Evolutionary conservation across 2,329 filamentous ascomycete species (phyloP).

Genomic region (Harringtonia aguacate): DNA sequence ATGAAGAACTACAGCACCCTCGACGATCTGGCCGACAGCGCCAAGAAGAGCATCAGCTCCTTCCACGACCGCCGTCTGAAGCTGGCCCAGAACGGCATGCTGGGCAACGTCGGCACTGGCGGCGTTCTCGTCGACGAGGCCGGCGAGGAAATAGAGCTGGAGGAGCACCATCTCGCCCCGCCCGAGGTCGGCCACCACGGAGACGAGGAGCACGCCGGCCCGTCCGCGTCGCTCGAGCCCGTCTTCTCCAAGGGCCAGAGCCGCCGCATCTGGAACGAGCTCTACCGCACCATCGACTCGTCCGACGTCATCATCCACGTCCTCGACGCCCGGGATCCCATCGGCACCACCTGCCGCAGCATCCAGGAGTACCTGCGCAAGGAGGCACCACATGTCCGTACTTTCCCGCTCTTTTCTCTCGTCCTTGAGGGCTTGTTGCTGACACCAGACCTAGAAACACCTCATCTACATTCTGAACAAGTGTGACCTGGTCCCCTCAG

Average conservation of each 20-base stretch:
- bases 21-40: slow-evolving; percentile 69
- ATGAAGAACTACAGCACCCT: slow-evolving; percentile 59
- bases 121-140: too few relatives aligned
- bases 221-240: slow-evolving; percentile 58
- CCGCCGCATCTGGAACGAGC: slow-evolving; percentile 94
- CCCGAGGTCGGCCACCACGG: slow-evolving; percentile 8
- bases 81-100: slow-evolving; percentile 61
- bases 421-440: not conserved
- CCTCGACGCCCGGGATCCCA: slow-evolving; percentile 77
- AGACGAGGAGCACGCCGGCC: slow-evolving; percentile 16
- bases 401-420: too few relatives aligned
- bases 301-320: slow-evolving; percentile 96
- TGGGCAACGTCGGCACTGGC: slow-evolving; percentile 28
- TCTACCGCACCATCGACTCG: slow-evolving; percentile 71
- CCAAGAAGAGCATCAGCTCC: slow-evolving; percentile 67
- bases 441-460: slow-evolving; percentile 49
- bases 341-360: slow-evolving; percentile 81
- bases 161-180: slow-evolving; percentile 21
- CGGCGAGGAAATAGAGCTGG: slow-evolving; percentile 27
- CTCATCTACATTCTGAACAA: slow-evolving; percentile 85
- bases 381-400: slow-evolving; percentile 65
- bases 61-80: slow-evolving; percentile 59
- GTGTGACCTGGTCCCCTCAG: slow-evolving; percentile 84
- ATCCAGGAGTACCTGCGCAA: slow-evolving; percentile 89
- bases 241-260: slow-evolving; percentile 93